These are phyloP conservation scores for Alliaria petiolata DNA, from an alignment of 345 rosid species.

Conservation along the genomic window DNA sequence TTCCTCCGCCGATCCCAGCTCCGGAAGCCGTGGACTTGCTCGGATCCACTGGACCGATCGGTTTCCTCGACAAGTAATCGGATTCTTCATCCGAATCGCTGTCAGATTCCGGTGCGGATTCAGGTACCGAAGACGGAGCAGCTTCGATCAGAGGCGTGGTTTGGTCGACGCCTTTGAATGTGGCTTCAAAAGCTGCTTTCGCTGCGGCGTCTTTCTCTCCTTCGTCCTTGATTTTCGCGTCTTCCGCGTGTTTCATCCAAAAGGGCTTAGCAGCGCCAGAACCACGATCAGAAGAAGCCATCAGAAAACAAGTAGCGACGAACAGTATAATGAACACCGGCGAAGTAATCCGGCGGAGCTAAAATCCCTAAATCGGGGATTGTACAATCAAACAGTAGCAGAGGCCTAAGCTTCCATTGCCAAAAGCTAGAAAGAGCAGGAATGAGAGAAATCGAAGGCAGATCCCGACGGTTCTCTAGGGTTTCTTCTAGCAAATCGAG, in stretches of 20 bases:
- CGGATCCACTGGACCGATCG: slow-evolving; percentile 89
- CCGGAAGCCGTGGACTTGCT: slow-evolving; percentile 84
- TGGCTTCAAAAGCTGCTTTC: slow-evolving; percentile 94
- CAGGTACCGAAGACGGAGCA: slow-evolving; percentile 38
- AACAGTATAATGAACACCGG: not conserved
- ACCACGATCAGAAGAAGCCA: slow-evolving; percentile 34
- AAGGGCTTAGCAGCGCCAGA: slow-evolving; percentile 52
- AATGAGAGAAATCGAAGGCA: not conserved
- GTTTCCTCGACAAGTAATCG: slow-evolving; percentile 62
- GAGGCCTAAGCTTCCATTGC: slow-evolving; percentile 21
- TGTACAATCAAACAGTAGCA: not conserved
- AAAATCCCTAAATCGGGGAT: not conserved
- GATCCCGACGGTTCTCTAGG: slow-evolving; percentile 17
- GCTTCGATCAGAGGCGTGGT: slow-evolving; percentile 44
- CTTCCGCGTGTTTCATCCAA: slow-evolving; percentile 98
- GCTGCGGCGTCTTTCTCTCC: slow-evolving; percentile 95
- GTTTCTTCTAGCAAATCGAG: slow-evolving; percentile 24
- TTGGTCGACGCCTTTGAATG: slow-evolving; percentile 63
- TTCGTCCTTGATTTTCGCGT: slow-evolving; percentile 82
- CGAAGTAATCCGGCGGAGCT: not conserved
- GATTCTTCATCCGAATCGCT: slow-evolving; percentile 79
- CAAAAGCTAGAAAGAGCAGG: not conserved
- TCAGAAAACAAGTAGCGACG: not conserved
- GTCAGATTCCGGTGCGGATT: slow-evolving; percentile 49
- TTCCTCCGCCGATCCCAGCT: slow-evolving; percentile 89